These are phyloP conservation scores for Mortierella sp. DNA, from an alignment of 371 early-diverging fungal species.

Conservation along the genomic window DNA sequence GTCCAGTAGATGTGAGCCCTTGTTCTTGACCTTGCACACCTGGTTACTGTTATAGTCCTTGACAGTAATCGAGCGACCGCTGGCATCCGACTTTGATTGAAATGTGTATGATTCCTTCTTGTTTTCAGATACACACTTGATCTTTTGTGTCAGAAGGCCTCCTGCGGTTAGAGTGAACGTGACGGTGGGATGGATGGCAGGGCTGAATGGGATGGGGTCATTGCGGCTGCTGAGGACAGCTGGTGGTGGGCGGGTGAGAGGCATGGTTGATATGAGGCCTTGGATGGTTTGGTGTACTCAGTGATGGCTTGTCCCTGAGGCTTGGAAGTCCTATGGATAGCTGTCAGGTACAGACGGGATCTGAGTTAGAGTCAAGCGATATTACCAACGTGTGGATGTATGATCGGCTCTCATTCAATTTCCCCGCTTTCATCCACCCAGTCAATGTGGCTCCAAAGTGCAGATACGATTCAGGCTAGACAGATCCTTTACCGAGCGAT, in stretches of 20 bases:
- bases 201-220: slow-evolving; percentile 37
- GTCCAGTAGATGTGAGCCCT: slow-evolving; percentile 50
- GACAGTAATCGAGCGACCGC: slow-evolving; percentile 33
- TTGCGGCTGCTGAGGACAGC: slow-evolving; percentile 41
- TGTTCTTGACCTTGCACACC: slow-evolving; percentile 50
- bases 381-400: no score
- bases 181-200: slow-evolving; percentile 34
- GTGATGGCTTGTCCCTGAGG: no score
- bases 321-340: no score
- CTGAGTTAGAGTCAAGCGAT: no score
- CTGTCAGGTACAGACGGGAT: no score
- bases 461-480: no score
- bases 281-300: background rate
- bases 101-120: slow-evolving; percentile 42
- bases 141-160: slow-evolving; percentile 37
- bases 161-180: slow-evolving; percentile 45
- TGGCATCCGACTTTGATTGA: slow-evolving; percentile 41
- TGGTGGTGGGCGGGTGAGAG: slow-evolving; percentile 39
- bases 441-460: no score
- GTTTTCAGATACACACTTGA: slow-evolving; percentile 42
- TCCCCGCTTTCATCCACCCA: no score
- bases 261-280: slow-evolving; percentile 14
- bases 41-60: slow-evolving; percentile 33
- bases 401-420: no score
- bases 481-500: no score